phyloP scores from a whole-genome alignment of 2,329 filamentous ascomycete genomes.

The Monascus ruber region DNA sequence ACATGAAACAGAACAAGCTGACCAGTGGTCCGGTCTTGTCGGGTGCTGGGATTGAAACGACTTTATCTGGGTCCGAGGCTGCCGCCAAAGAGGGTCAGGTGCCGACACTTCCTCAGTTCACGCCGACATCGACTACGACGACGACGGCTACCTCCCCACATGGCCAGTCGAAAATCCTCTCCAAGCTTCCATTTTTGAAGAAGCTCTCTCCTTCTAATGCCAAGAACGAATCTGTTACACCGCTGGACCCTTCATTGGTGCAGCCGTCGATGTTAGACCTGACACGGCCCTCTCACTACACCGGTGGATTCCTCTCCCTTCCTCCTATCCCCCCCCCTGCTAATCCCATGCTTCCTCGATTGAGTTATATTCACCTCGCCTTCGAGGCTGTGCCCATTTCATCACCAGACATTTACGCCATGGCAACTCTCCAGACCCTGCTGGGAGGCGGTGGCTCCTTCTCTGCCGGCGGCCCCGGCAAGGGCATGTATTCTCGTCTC shows the following conservation, averaged over 20 bases:
- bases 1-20: slow-evolving; percentile 57
- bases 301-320: slow-evolving; percentile 81
- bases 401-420: slow-evolving; percentile 87
- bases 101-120: slow-evolving; percentile 27
- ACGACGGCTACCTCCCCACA: slow-evolving; percentile 28
- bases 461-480: slow-evolving; percentile 89
- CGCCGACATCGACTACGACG: slow-evolving; percentile 28
- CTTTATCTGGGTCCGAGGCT: slow-evolving; percentile 18
- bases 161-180: slow-evolving; percentile 55
- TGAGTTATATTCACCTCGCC: slow-evolving; percentile 89
- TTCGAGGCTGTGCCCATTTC: slow-evolving; percentile 90
- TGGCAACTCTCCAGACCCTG: slow-evolving; percentile 88
- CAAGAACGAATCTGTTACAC: slow-evolving; percentile 45
- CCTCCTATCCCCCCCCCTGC: slow-evolving; percentile 66
- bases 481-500: slow-evolving; percentile 96
- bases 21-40: slow-evolving; percentile 40
- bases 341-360: slow-evolving; percentile 64
- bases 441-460: slow-evolving; percentile 94
- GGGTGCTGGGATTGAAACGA: slow-evolving; percentile 48
- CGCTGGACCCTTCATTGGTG: slow-evolving; percentile 38
- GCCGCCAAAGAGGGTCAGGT: slow-evolving; percentile 20
- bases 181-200: slow-evolving; percentile 81
- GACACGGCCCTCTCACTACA: slow-evolving; percentile 64
- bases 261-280: slow-evolving; percentile 45
- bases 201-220: slow-evolving; percentile 67